phyloP scores from a whole-genome alignment of 441 rosid genomes.

The Pelargonium citronellum region DNA sequence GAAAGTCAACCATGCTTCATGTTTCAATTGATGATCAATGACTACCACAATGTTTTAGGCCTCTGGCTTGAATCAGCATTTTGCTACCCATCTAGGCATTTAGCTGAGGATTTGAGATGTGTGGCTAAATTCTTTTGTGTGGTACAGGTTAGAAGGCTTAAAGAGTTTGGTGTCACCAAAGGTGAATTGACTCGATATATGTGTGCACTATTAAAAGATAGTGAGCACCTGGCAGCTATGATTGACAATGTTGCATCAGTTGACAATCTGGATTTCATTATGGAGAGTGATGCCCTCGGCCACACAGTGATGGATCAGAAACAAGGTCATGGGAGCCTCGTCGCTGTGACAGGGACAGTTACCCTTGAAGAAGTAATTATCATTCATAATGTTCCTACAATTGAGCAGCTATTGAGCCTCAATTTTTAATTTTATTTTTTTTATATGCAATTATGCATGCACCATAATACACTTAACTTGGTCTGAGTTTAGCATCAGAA shows the following conservation, averaged over 20 bases:
- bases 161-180: conserved; percentile 96
- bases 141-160: conserved; percentile 87
- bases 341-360: conserved; percentile 82
- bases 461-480: not conserved
- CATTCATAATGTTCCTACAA: conserved; percentile 11
- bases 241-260: conserved; percentile 96
- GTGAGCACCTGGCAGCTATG: conserved; percentile 98
- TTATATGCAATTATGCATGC: not conserved
- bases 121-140: conserved; percentile 19
- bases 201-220: conserved; percentile 94
- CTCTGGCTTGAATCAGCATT: not conserved
- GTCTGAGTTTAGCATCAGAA: not conserved
- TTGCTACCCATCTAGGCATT: not conserved
- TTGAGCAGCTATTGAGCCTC: conserved; percentile 11
- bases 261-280: conserved; percentile 94
- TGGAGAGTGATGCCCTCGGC: conserved; percentile 96
- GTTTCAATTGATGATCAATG: not conserved
- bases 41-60: conserved; percentile 1
- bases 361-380: conserved; percentile 79
- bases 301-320: conserved; percentile 96
- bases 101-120: not conserved
- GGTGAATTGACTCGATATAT: conserved; percentile 96
- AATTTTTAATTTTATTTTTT: conserved; percentile 1
- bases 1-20: no score
- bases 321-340: conserved; percentile 91